Percentiles rank a stretch among this genome's conserved stretches.
Evolutionary conservation across 2,329 filamentous ascomycete genomes (phyloP).

Genomic region (Zymoseptoria tritici): DNA sequence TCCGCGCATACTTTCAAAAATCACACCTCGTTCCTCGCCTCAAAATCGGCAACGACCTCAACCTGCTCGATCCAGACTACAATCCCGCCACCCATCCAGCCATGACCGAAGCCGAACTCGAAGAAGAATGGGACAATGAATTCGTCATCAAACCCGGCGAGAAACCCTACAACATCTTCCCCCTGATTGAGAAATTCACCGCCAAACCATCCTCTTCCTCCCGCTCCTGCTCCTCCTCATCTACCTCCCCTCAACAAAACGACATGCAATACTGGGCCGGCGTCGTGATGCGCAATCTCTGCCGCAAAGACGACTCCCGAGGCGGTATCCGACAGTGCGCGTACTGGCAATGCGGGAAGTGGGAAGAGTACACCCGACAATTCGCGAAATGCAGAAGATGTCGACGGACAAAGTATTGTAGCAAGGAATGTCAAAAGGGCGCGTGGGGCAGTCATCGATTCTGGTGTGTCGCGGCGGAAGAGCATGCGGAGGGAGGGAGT

Average conservation of each 20-base stretch:
- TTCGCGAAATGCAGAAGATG: slow-evolving; percentile 97
- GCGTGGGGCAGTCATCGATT: slow-evolving; percentile 98
- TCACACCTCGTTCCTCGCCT: slow-evolving; percentile 89
- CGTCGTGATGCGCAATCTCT: slow-evolving; percentile 97
- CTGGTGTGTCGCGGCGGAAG: slow-evolving; percentile 78
- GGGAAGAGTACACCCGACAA: slow-evolving; percentile 93
- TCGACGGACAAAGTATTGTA: slow-evolving; percentile 86
- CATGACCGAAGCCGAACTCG: slow-evolving; percentile 44
- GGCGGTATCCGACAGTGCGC: slow-evolving; percentile 95
- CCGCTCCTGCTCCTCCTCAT: slow-evolving; percentile 16
- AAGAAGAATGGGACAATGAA: slow-evolving; percentile 87
- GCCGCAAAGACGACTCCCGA: slow-evolving; percentile 90
- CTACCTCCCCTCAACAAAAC: slow-evolving; percentile 26
- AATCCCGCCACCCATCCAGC: slow-evolving; percentile 35
- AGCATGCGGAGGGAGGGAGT: slow-evolving; percentile 18
- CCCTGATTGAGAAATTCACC: slow-evolving; percentile 95
- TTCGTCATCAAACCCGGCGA: slow-evolving; percentile 44
- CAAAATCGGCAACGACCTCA: slow-evolving; percentile 79
- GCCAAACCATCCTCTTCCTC: slow-evolving; percentile 65
- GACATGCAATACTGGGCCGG: slow-evolving; percentile 99
- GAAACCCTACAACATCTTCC: slow-evolving; percentile 70
- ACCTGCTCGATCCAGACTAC: slow-evolving; percentile 64
- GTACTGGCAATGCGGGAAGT: slow-evolving; percentile 96
- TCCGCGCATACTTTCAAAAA: slow-evolving; percentile 89
- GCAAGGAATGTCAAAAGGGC: slow-evolving; percentile 98